A percentile compares a stretch with the other conserved stretches of the same genome.
These are phyloP conservation scores for Ceratobasidium sp. DNA, from an alignment of 1,284 basidiomycete genomes.

Conservation along the genomic window DNA sequence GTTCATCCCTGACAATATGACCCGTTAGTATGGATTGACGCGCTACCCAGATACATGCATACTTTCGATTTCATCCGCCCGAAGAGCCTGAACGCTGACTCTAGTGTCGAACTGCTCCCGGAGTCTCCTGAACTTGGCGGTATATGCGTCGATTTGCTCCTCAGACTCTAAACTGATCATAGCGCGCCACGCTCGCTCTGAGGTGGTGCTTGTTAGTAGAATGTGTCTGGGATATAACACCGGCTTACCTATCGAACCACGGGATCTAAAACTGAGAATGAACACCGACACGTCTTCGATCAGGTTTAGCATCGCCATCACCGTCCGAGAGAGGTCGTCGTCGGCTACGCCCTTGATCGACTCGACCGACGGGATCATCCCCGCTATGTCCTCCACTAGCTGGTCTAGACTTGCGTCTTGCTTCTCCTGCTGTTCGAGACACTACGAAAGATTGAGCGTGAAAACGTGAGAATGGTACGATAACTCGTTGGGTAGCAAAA, in stretches of 20 bases:
- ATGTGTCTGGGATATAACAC: too few relatives aligned
- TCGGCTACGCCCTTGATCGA: neutral
- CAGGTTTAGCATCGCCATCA: neutral
- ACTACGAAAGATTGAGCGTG: neutral
- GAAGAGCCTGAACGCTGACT: neutral
- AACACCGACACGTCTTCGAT: slow-evolving; percentile 20
- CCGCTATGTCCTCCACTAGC: neutral
- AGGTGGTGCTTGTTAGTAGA: too few relatives aligned
- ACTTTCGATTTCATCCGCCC: neutral
- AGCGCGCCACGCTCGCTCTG: neutral
- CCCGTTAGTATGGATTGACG: neutral
- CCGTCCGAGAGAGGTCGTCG: neutral
- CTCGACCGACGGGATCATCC: neutral
- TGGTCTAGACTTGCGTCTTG: neutral
- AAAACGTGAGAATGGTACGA: neutral
- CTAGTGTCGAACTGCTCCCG: neutral
- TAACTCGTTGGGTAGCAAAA: too few relatives aligned
- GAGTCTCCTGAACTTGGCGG: neutral
- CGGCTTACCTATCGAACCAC: neutral
- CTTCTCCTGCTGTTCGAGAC: slow-evolving; percentile 9
- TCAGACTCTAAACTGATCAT: neutral
- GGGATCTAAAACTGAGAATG: neutral
- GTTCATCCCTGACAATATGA: neutral
- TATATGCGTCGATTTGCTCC: neutral
- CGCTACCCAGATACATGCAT: neutral